Evolutionary conservation across 768 basidiomycete genomes (phyloP), one percentile per base, ranked within the genome.

Genomic region (Rhizopogon vulgaris): DNA sequence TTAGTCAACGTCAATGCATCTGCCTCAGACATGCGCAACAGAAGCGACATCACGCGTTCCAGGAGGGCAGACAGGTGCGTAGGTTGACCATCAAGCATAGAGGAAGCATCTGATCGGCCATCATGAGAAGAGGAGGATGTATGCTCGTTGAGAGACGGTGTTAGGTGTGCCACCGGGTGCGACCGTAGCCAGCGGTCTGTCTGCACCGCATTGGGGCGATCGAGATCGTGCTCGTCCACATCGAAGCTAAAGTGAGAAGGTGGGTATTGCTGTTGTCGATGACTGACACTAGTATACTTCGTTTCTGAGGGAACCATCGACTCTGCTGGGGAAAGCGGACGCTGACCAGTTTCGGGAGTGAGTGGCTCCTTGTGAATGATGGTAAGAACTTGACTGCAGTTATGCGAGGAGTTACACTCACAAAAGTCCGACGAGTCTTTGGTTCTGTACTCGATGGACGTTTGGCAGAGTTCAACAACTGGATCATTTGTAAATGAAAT

Each of bases 1-100:
- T 88, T 89, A 30, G 90, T 91, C 38, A 98, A 74, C 2, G 91
- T 93, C 18, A 86, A 75, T 2, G 94, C 85, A 58, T 98, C 94
- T 1, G 94, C 85, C 56, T 87, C 74, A 38, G 75, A 71, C 50
- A 90, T 70, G 34, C 82, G 80, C 25, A 76, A 73, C 52, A 94
- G 75, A 3, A 98, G 71, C 25, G 76, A 72, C 24, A 73, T 66
- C 42, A 87, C 72, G 52, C 88, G 83, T 38, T 87, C 84, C 30
- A 89, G 63, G 46, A 90, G 69, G 11, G 69, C 61, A 24, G 82
- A 74, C 28, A 89, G 69, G 1, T 68, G 69, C 8, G 75, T 69
- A 34, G 72, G 64, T 39, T 75, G 74, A 12, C 78, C 78, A 22
- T 87, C 78, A 3, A 78, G 73, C 42, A 84, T 65, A 0, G 90